A percentile compares a stretch with the other conserved stretches of the same genome.
Conservation (phyloP, 148 eudicot species). For the Polygonum aviculare region DNA sequence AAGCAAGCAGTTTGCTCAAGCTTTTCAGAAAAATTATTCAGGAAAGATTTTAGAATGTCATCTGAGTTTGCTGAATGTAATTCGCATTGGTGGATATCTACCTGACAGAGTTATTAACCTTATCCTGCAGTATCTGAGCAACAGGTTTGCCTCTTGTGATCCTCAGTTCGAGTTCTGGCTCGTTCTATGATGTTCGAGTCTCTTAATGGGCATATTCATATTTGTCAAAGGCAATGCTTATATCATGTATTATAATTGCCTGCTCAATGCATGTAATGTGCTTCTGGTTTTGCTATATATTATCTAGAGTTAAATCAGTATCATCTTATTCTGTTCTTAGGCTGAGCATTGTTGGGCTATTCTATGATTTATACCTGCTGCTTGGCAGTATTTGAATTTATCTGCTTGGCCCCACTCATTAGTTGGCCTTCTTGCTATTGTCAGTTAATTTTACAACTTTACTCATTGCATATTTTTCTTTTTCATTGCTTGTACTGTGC, state of each 20-base stretch:
- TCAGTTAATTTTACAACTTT: background rate
- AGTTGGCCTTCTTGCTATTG: background rate
- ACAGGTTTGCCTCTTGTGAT: constrained; percentile 49
- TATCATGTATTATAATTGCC: background rate
- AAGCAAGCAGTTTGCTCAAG: constrained; percentile 83
- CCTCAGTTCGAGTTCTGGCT: background rate
- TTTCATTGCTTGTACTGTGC: background rate
- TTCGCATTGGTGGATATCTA: constrained; percentile 91
- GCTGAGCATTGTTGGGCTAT: background rate
- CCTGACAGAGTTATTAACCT: constrained; percentile 96
- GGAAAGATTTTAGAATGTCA: constrained; percentile 96
- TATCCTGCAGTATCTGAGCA: constrained; percentile 85
- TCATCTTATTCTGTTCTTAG: background rate
- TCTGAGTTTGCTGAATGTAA: constrained; percentile 72
- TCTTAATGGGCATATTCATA: background rate
- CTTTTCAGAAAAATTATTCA: constrained; percentile 88
- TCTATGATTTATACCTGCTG: background rate
- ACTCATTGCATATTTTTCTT: background rate
- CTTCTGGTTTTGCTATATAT: background rate
- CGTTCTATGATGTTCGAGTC: background rate
- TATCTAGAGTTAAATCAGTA: background rate
- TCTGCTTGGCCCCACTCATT: background rate
- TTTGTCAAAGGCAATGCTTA: background rate
- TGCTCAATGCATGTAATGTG: background rate
- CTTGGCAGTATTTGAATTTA: background rate